phyloP scores from a whole-genome alignment of 2,329 filamentous ascomycete species.

The Colletotrichum sp. region DNA sequence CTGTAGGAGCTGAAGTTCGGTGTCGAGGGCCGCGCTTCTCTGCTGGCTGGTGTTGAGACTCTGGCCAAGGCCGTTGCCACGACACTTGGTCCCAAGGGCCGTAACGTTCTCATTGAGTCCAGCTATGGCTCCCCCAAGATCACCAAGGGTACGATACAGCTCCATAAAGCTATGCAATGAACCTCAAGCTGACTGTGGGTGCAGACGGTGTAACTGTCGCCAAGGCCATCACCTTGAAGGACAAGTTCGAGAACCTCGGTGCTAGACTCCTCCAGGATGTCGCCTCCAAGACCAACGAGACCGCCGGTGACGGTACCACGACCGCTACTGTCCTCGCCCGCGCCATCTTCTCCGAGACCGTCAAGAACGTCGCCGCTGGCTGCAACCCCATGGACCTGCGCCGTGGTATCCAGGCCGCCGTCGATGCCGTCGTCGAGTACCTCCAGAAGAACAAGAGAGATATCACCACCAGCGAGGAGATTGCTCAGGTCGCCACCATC shows the following conservation, averaged over 20 bases:
- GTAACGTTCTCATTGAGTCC: slow-evolving; percentile 98
- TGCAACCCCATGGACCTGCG: slow-evolving; percentile 99
- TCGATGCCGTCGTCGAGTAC: slow-evolving; percentile 93
- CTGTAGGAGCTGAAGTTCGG: slow-evolving; percentile 95
- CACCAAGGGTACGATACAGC: slow-evolving; percentile 79
- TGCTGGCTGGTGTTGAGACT: slow-evolving; percentile 94
- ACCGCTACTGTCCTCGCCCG: slow-evolving; percentile 96
- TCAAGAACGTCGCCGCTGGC: slow-evolving; percentile 98
- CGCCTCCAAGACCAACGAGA: slow-evolving; percentile 98
- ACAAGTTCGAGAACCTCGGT: slow-evolving; percentile 99
- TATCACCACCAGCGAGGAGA: slow-evolving; percentile 96
- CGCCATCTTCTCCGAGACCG: slow-evolving; percentile 99
- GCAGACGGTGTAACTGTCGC: slow-evolving; percentile 88
- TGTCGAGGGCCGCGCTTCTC: slow-evolving; percentile 87
- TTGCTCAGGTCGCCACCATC: slow-evolving; percentile 98
- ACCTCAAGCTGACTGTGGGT: slow-evolving; percentile 25
- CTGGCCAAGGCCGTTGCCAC: slow-evolving; percentile 95
- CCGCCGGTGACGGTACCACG: slow-evolving; percentile 97
- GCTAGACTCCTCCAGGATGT: slow-evolving; percentile 97
- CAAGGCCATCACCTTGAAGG: slow-evolving; percentile 89
- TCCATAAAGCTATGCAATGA: background rate
- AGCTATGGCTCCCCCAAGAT: slow-evolving; percentile 99
- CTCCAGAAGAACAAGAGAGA: slow-evolving; percentile 96
- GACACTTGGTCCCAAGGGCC: slow-evolving; percentile 95
- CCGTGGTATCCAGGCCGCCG: slow-evolving; percentile 94